A percentile compares a stretch with the other conserved stretches of the same genome.
Evolutionary conservation across 257 asterid species (phyloP).

Genomic region (Salvia rosmarinus): DNA sequence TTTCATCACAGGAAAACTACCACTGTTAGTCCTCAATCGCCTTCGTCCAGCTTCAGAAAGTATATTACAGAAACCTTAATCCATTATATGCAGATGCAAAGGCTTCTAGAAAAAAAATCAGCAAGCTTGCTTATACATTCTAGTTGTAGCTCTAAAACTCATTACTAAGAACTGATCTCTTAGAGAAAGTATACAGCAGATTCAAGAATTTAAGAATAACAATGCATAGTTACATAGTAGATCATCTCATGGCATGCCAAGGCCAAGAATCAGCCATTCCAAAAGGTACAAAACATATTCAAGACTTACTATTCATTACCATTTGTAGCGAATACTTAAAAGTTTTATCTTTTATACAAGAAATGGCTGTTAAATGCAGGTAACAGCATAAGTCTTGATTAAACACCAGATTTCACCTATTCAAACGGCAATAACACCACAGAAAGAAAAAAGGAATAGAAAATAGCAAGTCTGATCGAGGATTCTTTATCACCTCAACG

Average conservation of each 20-base stretch:
- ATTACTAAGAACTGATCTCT: neutral
- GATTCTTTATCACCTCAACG: neutral
- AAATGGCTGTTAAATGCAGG: neutral
- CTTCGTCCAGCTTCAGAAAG: constrained; percentile 10
- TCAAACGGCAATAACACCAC: neutral
- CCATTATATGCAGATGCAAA: neutral
- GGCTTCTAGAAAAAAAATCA: neutral
- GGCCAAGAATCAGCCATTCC: constrained; percentile 4
- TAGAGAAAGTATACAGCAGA: neutral
- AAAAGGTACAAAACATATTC: constrained; percentile 7
- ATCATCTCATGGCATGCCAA: neutral
- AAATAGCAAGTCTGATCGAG: neutral
- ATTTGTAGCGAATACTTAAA: neutral
- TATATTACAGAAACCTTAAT: neutral
- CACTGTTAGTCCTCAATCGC: neutral
- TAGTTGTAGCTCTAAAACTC: constrained; percentile 15
- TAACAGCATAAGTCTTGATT: constrained; percentile 2
- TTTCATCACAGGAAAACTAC: neutral
- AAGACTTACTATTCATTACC: neutral
- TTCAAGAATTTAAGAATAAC: neutral
- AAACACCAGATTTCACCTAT: neutral
- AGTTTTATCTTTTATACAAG: too few relatives aligned
- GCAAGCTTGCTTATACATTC: neutral
- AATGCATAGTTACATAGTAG: neutral
- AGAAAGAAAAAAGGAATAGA: neutral